Evolutionary conservation across 805 yeast species (phyloP), one percentile per base, ranked within the genome.

Genomic region (Candida maesae): DNA sequence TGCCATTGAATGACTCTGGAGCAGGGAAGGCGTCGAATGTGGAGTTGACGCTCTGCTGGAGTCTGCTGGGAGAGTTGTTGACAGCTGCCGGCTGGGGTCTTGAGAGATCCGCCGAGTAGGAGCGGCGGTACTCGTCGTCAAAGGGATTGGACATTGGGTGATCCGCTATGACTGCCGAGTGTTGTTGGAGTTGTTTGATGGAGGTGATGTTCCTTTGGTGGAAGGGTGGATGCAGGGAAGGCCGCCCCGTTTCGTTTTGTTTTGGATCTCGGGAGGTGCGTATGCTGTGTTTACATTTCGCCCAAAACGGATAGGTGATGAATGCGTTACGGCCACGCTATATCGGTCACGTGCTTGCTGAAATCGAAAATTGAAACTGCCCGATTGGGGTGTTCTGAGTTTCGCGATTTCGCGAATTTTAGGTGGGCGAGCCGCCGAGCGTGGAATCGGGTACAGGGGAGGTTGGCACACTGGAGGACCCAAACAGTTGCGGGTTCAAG

Each of bases 121-220:
- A 41, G 18, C 19, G 21, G 26, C 46, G 45, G 18, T 46, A 32
- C 35, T 52, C 55, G 38, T 58, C 61, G 45, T 59, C 60, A 39
- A 57, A 59, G 0, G 64, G 64, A 24, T 50, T 53, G 8, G 55
- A 32, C 58, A 54, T 56, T 20, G n/a, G n/a, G n/a, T n/a, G n/a
- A n/a, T n/a, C n/a, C n/a, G n/a, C n/a, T n/a, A n/a, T n/a, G 38
- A 31, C 24, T 9, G 13, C 5, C 19, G 19, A 29, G 19, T 13
- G 19, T 14, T 26, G 29, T 10, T n/a, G n/a, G n/a, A n/a, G n/a
- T n/a, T n/a, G n/a, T n/a, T n/a, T n/a, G n/a, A n/a, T n/a, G n/a
- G n/a, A n/a, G n/a, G n/a, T n/a, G n/a, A n/a, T n/a, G n/a, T n/a
- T n/a, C n/a, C 4, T 13, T 23, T 24, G 27, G 13, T 29, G 32